Evolutionary conservation across 2,329 filamentous ascomycete genomes (phyloP).

Genomic region (Fusarium austroafricanum): DNA sequence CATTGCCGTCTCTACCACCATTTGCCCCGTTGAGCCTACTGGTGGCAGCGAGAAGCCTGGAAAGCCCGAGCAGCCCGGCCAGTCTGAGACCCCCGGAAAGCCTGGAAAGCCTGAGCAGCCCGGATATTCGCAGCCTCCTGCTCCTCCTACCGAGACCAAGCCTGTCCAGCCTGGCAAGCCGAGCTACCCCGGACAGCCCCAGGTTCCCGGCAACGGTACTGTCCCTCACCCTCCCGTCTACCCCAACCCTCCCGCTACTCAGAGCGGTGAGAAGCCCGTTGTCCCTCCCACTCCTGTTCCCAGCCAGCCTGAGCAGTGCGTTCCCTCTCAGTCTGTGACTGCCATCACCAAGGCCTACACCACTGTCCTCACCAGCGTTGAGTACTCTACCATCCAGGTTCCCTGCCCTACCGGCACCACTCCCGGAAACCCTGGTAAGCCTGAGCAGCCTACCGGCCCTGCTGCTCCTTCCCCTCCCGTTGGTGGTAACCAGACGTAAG

Average conservation of each 20-base stretch:
- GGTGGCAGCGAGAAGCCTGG: constrained; percentile 38
- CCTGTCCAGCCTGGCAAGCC: not conserved
- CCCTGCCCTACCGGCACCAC: constrained; percentile 40
- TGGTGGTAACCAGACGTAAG: constrained; percentile 51
- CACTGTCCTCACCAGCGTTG: constrained; percentile 66
- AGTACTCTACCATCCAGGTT: constrained; percentile 58
- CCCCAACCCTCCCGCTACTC: constrained; percentile 27
- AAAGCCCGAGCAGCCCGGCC: constrained; percentile 8
- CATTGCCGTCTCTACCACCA: constrained; percentile 54
- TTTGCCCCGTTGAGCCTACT: constrained; percentile 53
- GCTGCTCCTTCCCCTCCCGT: constrained; percentile 42
- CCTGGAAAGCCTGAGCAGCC: constrained; percentile 6
- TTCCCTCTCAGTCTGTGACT: constrained; percentile 55
- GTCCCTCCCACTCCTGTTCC: not conserved
- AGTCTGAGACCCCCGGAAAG: constrained; percentile 5
- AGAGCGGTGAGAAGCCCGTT: constrained; percentile 20
- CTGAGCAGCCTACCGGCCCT: constrained; percentile 14
- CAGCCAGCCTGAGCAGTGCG: constrained; percentile 26
- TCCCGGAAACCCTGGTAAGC: constrained; percentile 16
- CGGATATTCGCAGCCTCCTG: constrained; percentile 10
- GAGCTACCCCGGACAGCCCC: not conserved
- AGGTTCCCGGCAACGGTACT: constrained; percentile 39
- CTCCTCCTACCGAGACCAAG: constrained; percentile 14
- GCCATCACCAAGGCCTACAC: constrained; percentile 68
- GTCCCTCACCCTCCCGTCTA: constrained; percentile 12